Conservation (phyloP, 257 asterid genomes). For the Gynochthodes officinalis region DNA sequence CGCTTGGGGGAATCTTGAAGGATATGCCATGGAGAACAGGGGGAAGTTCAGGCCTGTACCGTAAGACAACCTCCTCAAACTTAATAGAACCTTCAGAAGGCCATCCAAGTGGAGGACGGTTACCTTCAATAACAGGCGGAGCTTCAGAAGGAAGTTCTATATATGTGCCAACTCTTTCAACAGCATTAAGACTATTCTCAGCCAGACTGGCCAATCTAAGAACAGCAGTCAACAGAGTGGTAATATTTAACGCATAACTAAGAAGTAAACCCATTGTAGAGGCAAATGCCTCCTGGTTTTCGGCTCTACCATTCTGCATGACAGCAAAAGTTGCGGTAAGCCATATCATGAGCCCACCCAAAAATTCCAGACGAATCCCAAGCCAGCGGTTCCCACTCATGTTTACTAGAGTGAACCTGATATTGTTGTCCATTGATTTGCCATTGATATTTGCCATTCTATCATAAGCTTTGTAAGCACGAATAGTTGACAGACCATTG, state of each 20-base stretch:
- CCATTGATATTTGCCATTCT: slow-evolving; percentile 89
- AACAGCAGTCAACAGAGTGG: slow-evolving; percentile 73
- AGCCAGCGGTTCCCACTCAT: slow-evolving; percentile 99
- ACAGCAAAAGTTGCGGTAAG: slow-evolving; percentile 96
- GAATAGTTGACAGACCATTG: slow-evolving; percentile 82
- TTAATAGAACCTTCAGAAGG: slow-evolving; percentile 79
- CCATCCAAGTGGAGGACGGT: slow-evolving; percentile 98
- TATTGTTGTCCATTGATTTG: slow-evolving; percentile 82
- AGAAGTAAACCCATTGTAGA: slow-evolving; percentile 98
- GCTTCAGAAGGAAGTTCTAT: slow-evolving; percentile 87
- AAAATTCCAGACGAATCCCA: slow-evolving; percentile 79
- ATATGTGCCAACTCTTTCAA: slow-evolving; percentile 89
- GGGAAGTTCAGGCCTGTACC: slow-evolving; percentile 96
- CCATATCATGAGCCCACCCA: slow-evolving; percentile 98
- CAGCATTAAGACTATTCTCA: slow-evolving; percentile 90
- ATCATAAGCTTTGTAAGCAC: slow-evolving; percentile 94
- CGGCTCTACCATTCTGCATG: slow-evolving; percentile 82
- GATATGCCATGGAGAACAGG: slow-evolving; percentile 91
- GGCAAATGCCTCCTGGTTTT: slow-evolving; percentile 82
- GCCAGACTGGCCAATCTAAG: slow-evolving; percentile 90
- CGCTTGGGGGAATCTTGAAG: slow-evolving; percentile 73
- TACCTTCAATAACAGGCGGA: slow-evolving; percentile 54
- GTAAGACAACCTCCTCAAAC: slow-evolving; percentile 73
- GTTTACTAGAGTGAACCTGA: slow-evolving; percentile 80
- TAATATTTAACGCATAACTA: slow-evolving; percentile 81